Evolutionary conservation across 176 grass and related monocot species (phyloP).

Genomic region (Themeda triandra): DNA sequence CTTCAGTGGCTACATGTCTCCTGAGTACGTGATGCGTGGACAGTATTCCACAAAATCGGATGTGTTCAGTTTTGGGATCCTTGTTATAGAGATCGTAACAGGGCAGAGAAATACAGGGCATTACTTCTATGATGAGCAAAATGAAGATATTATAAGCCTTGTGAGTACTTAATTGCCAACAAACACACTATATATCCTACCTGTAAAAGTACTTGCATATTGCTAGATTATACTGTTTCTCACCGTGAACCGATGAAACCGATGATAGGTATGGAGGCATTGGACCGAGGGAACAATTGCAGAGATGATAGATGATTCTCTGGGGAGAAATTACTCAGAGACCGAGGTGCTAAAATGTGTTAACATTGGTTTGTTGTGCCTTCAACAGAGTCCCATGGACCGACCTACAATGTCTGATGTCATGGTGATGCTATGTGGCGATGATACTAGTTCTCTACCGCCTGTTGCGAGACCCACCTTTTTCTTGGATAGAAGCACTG

Average conservation of each 20-base stretch:
- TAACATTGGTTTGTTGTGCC: slow-evolving; percentile 52
- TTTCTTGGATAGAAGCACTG: slow-evolving; percentile 1
- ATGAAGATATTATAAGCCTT: slow-evolving; percentile 37
- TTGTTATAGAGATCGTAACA: slow-evolving; percentile 55
- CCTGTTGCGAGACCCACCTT: not conserved
- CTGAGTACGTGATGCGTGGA: slow-evolving; percentile 44
- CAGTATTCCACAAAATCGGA: slow-evolving; percentile 56
- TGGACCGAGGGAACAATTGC: slow-evolving; percentile 33
- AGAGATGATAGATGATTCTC: slow-evolving; percentile 30
- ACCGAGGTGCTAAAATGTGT: slow-evolving; percentile 31
- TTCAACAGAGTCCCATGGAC: slow-evolving; percentile 44
- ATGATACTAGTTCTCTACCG: slow-evolving; percentile 12
- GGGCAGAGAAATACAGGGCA: slow-evolving; percentile 34
- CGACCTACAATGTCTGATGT: slow-evolving; percentile 45
- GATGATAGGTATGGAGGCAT: slow-evolving; percentile 47
- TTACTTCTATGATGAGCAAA: slow-evolving; percentile 9
- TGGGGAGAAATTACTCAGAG: slow-evolving; percentile 14
- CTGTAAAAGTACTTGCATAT: not conserved
- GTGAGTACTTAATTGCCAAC: slow-evolving; percentile 8
- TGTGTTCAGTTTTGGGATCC: slow-evolving; percentile 53
- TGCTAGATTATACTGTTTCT: not conserved
- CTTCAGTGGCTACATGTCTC: slow-evolving; percentile 44
- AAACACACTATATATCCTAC: not conserved
- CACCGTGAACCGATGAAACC: not conserved
- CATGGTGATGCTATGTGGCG: slow-evolving; percentile 39